phyloP scores from a whole-genome alignment of 2,329 filamentous ascomycete species.

The Truncatella angustata region DNA sequence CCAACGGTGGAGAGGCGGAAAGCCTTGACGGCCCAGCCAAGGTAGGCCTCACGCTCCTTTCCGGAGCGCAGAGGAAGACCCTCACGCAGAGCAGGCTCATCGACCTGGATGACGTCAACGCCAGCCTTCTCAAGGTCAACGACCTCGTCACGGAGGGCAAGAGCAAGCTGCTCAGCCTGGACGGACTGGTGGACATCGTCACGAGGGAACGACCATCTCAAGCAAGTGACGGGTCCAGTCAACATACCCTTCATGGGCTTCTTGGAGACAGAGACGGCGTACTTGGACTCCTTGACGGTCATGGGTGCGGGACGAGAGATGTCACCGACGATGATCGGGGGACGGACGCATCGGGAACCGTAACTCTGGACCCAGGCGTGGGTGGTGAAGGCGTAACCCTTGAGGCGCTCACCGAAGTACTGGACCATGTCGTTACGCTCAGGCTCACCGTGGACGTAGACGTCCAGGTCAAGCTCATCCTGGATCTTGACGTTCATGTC shows the following conservation, averaged over 20 bases:
- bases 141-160: constrained; percentile 97
- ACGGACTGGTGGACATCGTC: constrained; percentile 99
- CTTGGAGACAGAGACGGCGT: constrained; percentile 90
- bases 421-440: constrained; percentile 99
- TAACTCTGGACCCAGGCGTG: constrained; percentile 99
- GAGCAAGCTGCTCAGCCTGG: constrained; percentile 96
- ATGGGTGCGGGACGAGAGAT: constrained; percentile 95
- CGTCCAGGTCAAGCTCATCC: constrained; percentile 95
- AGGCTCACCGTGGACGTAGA: constrained; percentile 97
- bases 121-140: constrained; percentile 93
- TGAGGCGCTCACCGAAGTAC: constrained; percentile 97
- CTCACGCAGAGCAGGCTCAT: constrained; percentile 98
- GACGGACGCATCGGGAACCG: constrained; percentile 96
- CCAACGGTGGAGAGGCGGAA: constrained; percentile 95
- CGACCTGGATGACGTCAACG: constrained; percentile 97
- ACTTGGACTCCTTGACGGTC: constrained; percentile 99
- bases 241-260: constrained; percentile 99
- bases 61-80: constrained; percentile 95
- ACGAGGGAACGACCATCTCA: constrained; percentile 99
- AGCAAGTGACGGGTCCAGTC: constrained; percentile 96
- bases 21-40: constrained; percentile 94
- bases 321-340: constrained; percentile 97
- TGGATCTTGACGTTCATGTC: constrained; percentile 92
- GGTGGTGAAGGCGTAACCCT: constrained; percentile 98
- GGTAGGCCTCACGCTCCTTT: constrained; percentile 94